These are phyloP conservation scores for Lipomyces yamanashiensis DNA, from an alignment of 805 yeast species.

Conservation along the genomic window DNA sequence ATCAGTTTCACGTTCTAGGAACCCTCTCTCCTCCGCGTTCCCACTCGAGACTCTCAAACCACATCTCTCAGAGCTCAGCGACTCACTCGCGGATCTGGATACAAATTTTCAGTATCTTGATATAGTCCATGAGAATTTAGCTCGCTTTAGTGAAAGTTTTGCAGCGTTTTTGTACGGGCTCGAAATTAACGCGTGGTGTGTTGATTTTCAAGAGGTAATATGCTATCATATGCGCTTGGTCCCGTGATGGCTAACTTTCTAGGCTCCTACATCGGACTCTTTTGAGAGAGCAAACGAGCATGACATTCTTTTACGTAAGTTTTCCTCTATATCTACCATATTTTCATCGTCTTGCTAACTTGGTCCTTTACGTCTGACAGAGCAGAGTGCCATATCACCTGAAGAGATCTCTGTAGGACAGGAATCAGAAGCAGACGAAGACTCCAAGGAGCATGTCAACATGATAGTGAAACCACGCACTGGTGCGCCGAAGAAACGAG, in stretches of 20 bases:
- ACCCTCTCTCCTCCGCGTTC: conserved; percentile 16
- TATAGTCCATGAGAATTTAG: conserved; percentile 63
- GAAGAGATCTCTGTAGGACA: background rate
- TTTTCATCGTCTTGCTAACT: background rate
- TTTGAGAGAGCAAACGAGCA: conserved; percentile 23
- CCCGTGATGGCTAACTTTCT: background rate
- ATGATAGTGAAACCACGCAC: background rate
- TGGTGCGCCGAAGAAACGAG: conserved; percentile 1
- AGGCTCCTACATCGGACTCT: conserved; percentile 34
- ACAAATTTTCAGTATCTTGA: conserved; percentile 62
- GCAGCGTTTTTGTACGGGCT: conserved; percentile 78
- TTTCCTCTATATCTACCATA: background rate
- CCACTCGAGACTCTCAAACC: conserved; percentile 37
- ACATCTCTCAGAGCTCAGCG: conserved; percentile 42
- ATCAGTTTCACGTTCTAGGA: conserved; percentile 27
- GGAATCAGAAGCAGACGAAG: background rate
- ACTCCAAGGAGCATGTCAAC: background rate
- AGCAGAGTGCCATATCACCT: background rate
- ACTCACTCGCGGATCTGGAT: conserved; percentile 55
- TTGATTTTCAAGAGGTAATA: conserved; percentile 57
- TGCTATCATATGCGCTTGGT: no score
- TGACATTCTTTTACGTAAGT: conserved; percentile 20
- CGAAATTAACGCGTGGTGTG: conserved; percentile 86
- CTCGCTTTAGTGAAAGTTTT: conserved; percentile 75
- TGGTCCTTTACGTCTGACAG: background rate